Base-by-base conservation (phyloP, 2,329 filamentous ascomycete genomes). In the Verticillium isaacii region DNA sequence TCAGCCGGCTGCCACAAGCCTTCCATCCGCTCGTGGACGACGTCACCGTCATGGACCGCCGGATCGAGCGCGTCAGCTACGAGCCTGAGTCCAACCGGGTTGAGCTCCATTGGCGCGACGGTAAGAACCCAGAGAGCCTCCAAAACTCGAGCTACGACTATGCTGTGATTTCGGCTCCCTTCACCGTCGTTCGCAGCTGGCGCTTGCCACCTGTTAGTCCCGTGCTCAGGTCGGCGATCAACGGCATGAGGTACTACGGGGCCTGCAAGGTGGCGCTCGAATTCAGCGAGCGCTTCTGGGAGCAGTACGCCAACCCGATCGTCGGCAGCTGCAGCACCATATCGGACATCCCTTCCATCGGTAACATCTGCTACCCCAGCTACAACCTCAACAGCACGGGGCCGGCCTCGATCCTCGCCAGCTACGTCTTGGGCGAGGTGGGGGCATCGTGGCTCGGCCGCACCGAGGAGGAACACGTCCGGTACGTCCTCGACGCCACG, bases 361-460 rank as follows among this genome's bases (percentile, higher is more conserved):
- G 85, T 29, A 80, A 73, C 56, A 79, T 89, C 64, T 90, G 87
- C 78, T 91, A 90, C 72, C 88, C 88, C 0, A 82, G 83, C 6
- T 90, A 89, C 75, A 78, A 85, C 64, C 77, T 90, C 71, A 90
- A 90, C 75, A 80, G 80, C 50, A 85, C 82, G 0, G 82, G 85
- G 0, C 86, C 85, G 0, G 87, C 86, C 7, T 81, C 85, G 0
- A 80, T 90, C 54, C 78, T 90, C 1, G 88, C 78, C 1, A 84
- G 80, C 25, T 90, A 90, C 74, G 68, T 77, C 36, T 79, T 77
- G 1, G 82, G 78, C 23, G 72, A 73, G 61, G 73, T 71, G 69
- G 70, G 70, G 37, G 67, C 72, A 59, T 68, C 70, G 23, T 69
- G 71, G 56, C 69, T 72, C 19, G 71, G 68, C 61, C 67, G 74